A percentile compares a stretch with the other conserved stretches of the same genome.
Conservation (phyloP, 1,284 basidiomycete species). For the Somion occarium region DNA sequence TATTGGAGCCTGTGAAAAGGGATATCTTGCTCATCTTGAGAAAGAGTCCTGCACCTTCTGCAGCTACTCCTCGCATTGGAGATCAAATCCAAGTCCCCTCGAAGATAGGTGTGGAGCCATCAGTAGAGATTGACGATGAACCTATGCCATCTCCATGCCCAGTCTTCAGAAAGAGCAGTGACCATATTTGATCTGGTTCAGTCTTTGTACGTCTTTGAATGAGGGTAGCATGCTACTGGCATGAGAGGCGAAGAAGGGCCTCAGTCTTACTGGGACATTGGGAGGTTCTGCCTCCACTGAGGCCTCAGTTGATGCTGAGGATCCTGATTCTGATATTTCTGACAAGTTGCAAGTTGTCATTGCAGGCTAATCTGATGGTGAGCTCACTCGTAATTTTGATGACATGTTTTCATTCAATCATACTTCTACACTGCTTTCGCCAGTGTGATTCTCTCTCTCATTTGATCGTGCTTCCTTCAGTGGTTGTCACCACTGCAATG, state of each 20-base stretch:
- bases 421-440: constrained; percentile 28
- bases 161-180: constrained; percentile 38
- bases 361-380: constrained; percentile 42
- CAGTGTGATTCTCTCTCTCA: constrained; percentile 31
- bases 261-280: constrained; percentile 64
- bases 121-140: constrained; percentile 16
- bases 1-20: constrained; percentile 45
- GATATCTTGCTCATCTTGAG: constrained; percentile 13
- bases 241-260: constrained; percentile 43
- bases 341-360: constrained; percentile 66
- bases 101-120: constrained; percentile 22
- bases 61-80: background rate
- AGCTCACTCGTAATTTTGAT: constrained; percentile 25
- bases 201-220: no score
- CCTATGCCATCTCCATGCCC: constrained; percentile 26
- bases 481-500: constrained; percentile 15
- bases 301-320: constrained; percentile 42
- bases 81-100: constrained; percentile 14
- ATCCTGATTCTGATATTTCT: constrained; percentile 72
- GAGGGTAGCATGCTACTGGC: constrained; percentile 28
- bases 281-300: constrained; percentile 47
- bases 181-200: constrained; percentile 33
- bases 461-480: constrained; percentile 36
- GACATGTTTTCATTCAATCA: constrained; percentile 41
- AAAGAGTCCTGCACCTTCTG: background rate